Conservation (phyloP, 495 filamentous ascomycete genomes). For the Delitschia confertaspora region DNA sequence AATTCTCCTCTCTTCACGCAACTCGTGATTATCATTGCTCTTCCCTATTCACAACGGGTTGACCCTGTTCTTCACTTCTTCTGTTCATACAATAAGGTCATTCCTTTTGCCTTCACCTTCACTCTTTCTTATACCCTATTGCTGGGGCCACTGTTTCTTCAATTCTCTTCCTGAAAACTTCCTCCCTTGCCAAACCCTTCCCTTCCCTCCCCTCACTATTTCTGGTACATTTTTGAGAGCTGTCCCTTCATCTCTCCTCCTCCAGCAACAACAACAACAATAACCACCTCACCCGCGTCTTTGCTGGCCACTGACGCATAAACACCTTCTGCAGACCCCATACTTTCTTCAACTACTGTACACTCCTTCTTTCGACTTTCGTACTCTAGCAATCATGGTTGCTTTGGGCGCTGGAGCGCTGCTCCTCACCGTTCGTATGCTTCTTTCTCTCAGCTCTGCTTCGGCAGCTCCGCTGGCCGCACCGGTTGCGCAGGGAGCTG, state of each 20-base stretch:
- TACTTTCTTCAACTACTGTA: slow-evolving; percentile 1
- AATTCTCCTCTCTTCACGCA: slow-evolving; percentile 17
- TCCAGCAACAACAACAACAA: slow-evolving; percentile 3
- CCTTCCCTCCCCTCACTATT: not conserved
- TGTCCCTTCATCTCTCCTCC: not conserved
- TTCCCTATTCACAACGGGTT: slow-evolving; percentile 6
- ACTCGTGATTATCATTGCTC: slow-evolving; percentile 11
- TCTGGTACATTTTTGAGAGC: not conserved
- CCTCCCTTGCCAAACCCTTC: no score
- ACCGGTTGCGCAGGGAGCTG: slow-evolving; percentile 14
- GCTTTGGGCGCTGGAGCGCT: slow-evolving; percentile 22
- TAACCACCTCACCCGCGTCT: slow-evolving; percentile 10
- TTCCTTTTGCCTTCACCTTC: no score
- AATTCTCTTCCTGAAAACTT: not conserved
- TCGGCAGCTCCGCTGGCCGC: slow-evolving; percentile 23
- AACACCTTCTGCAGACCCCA: no score
- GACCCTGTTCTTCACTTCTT: slow-evolving; percentile 3
- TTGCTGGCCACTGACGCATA: slow-evolving; percentile 27
- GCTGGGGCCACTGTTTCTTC: not conserved
- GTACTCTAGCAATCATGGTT: slow-evolving; percentile 23
- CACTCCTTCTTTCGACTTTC: slow-evolving; percentile 7
- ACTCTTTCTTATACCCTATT: not conserved
- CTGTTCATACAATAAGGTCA: no score
- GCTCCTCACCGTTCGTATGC: slow-evolving; percentile 18
- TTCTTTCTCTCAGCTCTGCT: slow-evolving; percentile 12